Evolutionary conservation across 495 filamentous ascomycete species (phyloP).

Genomic region (Penicillium psychrofluorescens): DNA sequence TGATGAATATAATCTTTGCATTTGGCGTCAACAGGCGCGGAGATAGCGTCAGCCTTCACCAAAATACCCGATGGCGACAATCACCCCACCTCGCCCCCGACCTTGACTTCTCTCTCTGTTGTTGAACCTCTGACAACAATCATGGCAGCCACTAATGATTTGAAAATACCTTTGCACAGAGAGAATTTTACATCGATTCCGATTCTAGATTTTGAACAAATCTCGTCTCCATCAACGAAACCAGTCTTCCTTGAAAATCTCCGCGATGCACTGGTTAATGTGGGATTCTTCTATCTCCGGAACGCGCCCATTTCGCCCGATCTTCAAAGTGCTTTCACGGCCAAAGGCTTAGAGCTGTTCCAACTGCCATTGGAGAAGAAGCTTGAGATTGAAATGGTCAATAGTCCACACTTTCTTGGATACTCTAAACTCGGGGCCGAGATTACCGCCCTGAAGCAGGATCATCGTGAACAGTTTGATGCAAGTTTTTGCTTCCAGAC

Average conservation of each 20-base stretch:
- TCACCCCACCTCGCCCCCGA: no score
- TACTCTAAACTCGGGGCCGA: constrained; percentile 44
- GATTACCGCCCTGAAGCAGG: constrained; percentile 34
- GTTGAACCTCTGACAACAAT: no score
- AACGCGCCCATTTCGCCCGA: constrained; percentile 69
- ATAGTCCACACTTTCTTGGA: constrained; percentile 55
- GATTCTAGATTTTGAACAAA: constrained; percentile 67
- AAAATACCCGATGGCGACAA: no score
- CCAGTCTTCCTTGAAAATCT: constrained; percentile 63
- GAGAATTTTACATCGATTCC: constrained; percentile 64
- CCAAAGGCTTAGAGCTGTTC: constrained; percentile 69
- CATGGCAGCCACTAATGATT: no score
- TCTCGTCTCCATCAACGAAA: constrained; percentile 60
- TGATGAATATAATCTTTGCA: no score
- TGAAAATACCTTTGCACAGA: no score
- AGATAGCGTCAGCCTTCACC: no score
- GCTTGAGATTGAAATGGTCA: constrained; percentile 85
- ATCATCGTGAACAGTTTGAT: constrained; percentile 80
- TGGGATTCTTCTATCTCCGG: constrained; percentile 87
- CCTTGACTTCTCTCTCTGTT: no score
- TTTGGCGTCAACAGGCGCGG: no score
- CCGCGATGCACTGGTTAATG: constrained; percentile 74
- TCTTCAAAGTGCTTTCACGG: constrained; percentile 60
- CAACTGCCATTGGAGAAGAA: constrained; percentile 77
- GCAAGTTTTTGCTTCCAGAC: constrained; percentile 41